phyloP scores from a whole-genome alignment of 495 filamentous ascomycete genomes.

The Rostrohypoxylon terebratum region DNA sequence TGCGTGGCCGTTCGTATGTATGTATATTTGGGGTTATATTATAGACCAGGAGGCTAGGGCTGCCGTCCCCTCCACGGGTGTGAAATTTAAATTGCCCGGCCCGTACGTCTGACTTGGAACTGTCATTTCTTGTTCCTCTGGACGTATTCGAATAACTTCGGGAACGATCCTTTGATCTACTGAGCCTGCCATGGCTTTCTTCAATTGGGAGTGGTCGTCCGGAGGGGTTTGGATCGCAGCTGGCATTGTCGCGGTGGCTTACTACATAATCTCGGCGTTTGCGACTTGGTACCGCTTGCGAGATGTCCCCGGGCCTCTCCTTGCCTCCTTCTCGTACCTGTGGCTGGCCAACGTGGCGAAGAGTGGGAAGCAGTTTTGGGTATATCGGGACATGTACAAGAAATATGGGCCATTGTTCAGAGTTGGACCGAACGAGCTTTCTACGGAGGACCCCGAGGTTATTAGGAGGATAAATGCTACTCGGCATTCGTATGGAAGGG shows the following conservation, averaged over 20 bases:
- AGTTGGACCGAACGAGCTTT: conserved; percentile 6
- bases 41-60: conserved; percentile 1
- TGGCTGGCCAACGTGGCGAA: conserved; percentile 5
- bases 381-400: conserved; percentile 12
- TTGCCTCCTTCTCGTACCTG: conserved; percentile 13
- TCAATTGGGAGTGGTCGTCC: conserved; percentile 19
- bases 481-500: conserved; percentile 52
- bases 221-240: conserved; percentile 9
- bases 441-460: conserved; percentile 5
- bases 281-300: conserved; percentile 8
- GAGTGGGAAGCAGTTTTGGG: conserved; percentile 9
- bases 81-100: not conserved
- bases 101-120: not conserved
- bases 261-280: conserved; percentile 20
- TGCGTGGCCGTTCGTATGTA: not conserved
- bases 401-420: conserved; percentile 1
- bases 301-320: not conserved
- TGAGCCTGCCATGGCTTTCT: conserved; percentile 14
- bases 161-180: not conserved
- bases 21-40: conserved; percentile 4
- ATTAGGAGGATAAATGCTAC: conserved; percentile 5
- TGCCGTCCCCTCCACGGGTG: not conserved
- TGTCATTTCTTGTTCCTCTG: not conserved
- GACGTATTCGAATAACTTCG: not conserved
- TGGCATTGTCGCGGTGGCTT: not conserved